These are phyloP conservation scores for Glebionis coronaria DNA, from an alignment of 129 eudicot species.

Conservation along the genomic window DNA sequence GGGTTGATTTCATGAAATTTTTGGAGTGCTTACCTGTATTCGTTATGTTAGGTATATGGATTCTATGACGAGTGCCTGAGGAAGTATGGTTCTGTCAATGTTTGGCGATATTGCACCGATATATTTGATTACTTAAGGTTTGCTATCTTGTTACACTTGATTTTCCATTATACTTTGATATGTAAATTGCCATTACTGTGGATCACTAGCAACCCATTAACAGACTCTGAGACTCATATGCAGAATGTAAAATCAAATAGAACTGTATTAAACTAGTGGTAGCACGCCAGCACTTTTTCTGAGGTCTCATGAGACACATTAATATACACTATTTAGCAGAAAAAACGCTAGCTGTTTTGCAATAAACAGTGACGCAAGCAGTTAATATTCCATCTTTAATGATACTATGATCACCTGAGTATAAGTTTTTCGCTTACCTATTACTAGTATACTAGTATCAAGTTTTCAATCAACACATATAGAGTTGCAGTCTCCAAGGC, in stretches of 20 bases:
- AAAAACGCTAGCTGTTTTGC: not conserved
- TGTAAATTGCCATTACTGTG: no score
- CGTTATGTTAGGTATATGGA: conserved; percentile 76
- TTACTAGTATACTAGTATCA: no score
- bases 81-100: conserved; percentile 94
- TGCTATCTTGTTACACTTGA: conserved; percentile 26
- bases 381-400: not conserved
- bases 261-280: not conserved
- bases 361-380: not conserved
- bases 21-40: conserved; percentile 22
- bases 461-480: no score
- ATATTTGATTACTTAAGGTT: conserved; percentile 93
- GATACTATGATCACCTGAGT: no score
- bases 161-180: not conserved
- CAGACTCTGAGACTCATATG: not conserved
- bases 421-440: no score
- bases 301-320: conserved; percentile 9
- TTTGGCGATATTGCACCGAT: conserved; percentile 99
- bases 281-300: not conserved
- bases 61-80: conserved; percentile 97
- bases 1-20: not conserved
- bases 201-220: no score
- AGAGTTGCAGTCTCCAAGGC: no score
- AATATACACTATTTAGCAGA: not conserved
- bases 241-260: not conserved